These are phyloP conservation scores for Phytophthora fragariaefolia DNA, from an alignment of 352 stramenopile species.

Conservation along the genomic window DNA sequence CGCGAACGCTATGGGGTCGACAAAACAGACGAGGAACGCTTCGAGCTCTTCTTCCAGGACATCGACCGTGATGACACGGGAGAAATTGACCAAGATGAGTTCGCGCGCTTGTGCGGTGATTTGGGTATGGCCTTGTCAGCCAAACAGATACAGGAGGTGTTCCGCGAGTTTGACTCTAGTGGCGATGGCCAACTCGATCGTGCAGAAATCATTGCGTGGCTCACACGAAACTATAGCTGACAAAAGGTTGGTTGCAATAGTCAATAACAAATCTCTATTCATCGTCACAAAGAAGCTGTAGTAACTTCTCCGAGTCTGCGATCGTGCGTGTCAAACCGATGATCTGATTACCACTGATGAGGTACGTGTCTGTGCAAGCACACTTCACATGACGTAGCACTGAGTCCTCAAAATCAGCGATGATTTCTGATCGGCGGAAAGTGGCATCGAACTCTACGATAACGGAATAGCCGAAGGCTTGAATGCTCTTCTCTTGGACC, in stretches of 20 bases:
- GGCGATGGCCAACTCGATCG: conserved; percentile 66
- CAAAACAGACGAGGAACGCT: conserved; percentile 62
- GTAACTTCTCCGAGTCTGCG: conserved; percentile 78
- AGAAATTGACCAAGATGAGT: conserved; percentile 70
- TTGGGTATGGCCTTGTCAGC: conserved; percentile 68
- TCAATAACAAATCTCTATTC: conserved; percentile 34
- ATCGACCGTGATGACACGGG: conserved; percentile 66
- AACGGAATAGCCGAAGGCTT: conserved; percentile 77
- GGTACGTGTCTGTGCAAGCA: conserved; percentile 78
- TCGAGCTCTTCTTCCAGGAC: conserved; percentile 71
- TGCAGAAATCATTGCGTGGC: conserved; percentile 66
- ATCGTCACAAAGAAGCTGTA: conserved; percentile 67
- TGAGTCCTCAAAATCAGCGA: conserved; percentile 34
- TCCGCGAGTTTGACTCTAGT: conserved; percentile 66
- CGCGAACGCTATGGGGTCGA: conserved; percentile 53
- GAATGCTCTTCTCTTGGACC: conserved; percentile 67
- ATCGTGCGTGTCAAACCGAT: conserved; percentile 83
- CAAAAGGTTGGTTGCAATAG: conserved; percentile 10
- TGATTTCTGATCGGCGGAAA: conserved; percentile 52
- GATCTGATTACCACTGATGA: conserved; percentile 76
- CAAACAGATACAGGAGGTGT: conserved; percentile 63
- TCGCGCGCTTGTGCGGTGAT: conserved; percentile 68
- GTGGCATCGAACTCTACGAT: conserved; percentile 80
- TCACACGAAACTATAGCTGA: conserved; percentile 53
- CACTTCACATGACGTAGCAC: conserved; percentile 52